Evolutionary conservation across 1,284 basidiomycete genomes (phyloP).

Genomic region (Microbotryum violaceum): DNA sequence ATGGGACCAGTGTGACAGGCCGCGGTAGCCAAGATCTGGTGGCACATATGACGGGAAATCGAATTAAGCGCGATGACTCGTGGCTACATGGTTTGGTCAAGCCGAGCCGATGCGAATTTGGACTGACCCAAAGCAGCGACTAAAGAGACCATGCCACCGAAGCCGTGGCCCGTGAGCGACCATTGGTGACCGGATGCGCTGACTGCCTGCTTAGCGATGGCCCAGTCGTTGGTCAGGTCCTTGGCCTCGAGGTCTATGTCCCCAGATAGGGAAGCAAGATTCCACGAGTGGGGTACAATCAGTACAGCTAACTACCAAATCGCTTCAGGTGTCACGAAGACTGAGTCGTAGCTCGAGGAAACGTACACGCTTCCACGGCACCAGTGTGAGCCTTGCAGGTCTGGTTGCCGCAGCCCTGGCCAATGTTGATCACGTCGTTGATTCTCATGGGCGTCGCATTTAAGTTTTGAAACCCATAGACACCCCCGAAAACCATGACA

Average conservation of each 20-base stretch:
- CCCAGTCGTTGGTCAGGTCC: conserved; percentile 34
- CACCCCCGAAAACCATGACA: conserved; percentile 27
- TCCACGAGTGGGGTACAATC: neutral
- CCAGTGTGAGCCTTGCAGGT: conserved; percentile 32
- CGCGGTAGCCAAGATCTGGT: conserved; percentile 28
- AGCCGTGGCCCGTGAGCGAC: conserved; percentile 34
- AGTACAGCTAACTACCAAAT: neutral
- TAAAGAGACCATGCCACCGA: conserved; percentile 32
- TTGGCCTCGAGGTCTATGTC: conserved; percentile 29
- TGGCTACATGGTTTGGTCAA: neutral
- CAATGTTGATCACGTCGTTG: conserved; percentile 19
- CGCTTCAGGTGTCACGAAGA: too few relatives aligned
- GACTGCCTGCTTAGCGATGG: conserved; percentile 25
- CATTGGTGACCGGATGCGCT: conserved; percentile 31
- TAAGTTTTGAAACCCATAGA: neutral
- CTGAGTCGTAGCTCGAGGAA: too few relatives aligned
- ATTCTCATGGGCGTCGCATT: conserved; percentile 6
- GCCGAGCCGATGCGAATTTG: neutral
- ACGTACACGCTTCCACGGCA: conserved; percentile 11
- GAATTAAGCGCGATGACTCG: neutral
- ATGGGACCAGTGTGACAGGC: conserved; percentile 26
- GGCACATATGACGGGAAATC: neutral
- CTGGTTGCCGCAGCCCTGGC: conserved; percentile 14
- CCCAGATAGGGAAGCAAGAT: neutral
- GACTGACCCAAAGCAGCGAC: conserved; percentile 25